Evolutionary conservation across 106 monocot species (phyloP).

Genomic region (Hemerocallis citrina): DNA sequence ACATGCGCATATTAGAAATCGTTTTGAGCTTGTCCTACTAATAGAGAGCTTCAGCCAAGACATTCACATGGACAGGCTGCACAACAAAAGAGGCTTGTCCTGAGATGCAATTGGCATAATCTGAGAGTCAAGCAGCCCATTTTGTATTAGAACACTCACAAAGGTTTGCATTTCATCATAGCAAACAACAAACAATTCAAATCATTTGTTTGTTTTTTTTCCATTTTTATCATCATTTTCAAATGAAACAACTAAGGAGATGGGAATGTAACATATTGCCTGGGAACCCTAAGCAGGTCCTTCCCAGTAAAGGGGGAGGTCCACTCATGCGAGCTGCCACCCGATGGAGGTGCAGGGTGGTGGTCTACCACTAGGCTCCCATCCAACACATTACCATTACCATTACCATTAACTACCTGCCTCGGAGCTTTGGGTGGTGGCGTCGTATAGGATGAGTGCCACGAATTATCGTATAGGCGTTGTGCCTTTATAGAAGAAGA

Average conservation of each 20-base stretch:
- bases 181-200: not conserved
- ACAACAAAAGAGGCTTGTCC: too few species aligned
- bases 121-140: too few species aligned
- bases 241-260: constrained; percentile 18
- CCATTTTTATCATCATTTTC: not conserved
- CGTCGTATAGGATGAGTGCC: not conserved
- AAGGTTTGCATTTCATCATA: not conserved
- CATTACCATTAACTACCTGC: not conserved
- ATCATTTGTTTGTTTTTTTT: not conserved
- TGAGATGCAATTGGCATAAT: too few species aligned
- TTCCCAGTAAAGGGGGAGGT: constrained; percentile 62
- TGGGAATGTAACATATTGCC: constrained; percentile 63
- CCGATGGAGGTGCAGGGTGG: not conserved
- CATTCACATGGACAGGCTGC: too few species aligned
- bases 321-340: constrained; percentile 59
- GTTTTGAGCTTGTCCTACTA: too few species aligned
- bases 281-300: constrained; percentile 62
- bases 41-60: too few species aligned
- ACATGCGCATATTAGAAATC: too few species aligned
- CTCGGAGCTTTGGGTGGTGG: constrained; percentile 10
- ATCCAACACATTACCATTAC: constrained; percentile 18
- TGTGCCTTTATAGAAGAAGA: constrained; percentile 11
- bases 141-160: too few species aligned
- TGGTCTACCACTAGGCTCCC: not conserved
- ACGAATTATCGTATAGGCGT: constrained; percentile 10